Evolutionary conservation across 805 yeast species (phyloP).

Genomic region (Teunomyces kruisii): DNA sequence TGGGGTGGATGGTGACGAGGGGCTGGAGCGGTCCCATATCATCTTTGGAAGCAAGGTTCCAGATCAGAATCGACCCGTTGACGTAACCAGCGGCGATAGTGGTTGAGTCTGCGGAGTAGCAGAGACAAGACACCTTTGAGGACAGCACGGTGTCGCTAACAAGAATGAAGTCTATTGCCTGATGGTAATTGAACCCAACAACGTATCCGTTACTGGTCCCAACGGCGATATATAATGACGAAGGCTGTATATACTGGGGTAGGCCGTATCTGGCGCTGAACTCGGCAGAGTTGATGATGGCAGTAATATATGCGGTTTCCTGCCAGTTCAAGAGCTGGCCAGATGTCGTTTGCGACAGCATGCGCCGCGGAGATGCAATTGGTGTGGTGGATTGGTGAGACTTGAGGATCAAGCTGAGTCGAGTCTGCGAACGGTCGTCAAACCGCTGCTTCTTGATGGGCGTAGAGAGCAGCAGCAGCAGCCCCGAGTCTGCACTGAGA

Average conservation of each 20-base stretch:
- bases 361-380: neutral
- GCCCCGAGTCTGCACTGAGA: conserved; percentile 2
- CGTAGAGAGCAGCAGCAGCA: conserved; percentile 1
- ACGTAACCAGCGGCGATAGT: conserved; percentile 67
- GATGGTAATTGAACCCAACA: conserved; percentile 67
- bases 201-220: conserved; percentile 73
- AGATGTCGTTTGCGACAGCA: neutral
- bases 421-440: conserved; percentile 39
- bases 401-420: conserved; percentile 21
- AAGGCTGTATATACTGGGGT: conserved; percentile 21
- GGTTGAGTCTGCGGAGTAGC: conserved; percentile 67
- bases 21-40: conserved; percentile 47
- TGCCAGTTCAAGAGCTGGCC: conserved; percentile 24
- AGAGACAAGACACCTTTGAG: conserved; percentile 47
- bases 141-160: conserved; percentile 29
- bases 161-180: conserved; percentile 49
- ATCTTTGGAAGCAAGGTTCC: conserved; percentile 61
- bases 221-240: conserved; percentile 46
- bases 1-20: conserved; percentile 20
- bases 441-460: conserved; percentile 24
- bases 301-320: conserved; percentile 18
- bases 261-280: conserved; percentile 25
- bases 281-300: conserved; percentile 18
- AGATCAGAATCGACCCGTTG: conserved; percentile 63
- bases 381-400: conserved; percentile 6